Evolutionary conservation across 129 eudicot genomes (phyloP), one percentile per base, ranked within the genome.

Genomic region (Deinandra increscens): DNA sequence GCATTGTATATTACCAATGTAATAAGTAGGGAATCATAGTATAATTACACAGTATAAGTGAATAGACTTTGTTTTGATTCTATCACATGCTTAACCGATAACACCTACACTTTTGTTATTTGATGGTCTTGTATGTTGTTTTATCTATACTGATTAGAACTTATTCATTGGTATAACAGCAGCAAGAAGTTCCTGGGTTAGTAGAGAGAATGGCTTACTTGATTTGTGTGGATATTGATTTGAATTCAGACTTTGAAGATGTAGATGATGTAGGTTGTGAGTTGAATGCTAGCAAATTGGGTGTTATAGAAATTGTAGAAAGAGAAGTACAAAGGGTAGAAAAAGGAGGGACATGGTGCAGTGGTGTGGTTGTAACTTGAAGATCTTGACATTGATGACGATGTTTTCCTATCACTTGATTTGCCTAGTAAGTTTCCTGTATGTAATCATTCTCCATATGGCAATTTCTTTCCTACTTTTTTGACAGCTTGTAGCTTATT

Each of bases 331-430:
- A 79, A 55, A 84, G 73, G 80, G 86, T 81, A 4, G n/a, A 83
- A 85, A 79, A 84, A 78, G 18, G 79, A 73, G 18, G 88, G 95
- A 7, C 23, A n/a, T 63, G 83, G 65, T 72, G 68, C 88, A 13
- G 81, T 89, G 59, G 79, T 75, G 79, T 93, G 99, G 99, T 74
- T 93, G 85, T 97, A 93, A 72, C 92, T 93, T 4, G 99, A 93
- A 66, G 96, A 83, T 81, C 95, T 93, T 46, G 89, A 81, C 42
- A 73, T 93, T 45, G 93, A 93, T 66, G 99, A 93, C 63, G 83
- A 67, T 56, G 43, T 49, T 72, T 84, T 89, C 17, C 20, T 85
- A 44, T 85, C 90, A 36, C 95, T 93, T 64, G 99, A 85, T 70
- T 64, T 93, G 78, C 90, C 95, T 50, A 79, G 79, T 80, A 93